Conservation (phyloP, 2,329 filamentous ascomycete genomes). For the Penicillium thymicola region DNA sequence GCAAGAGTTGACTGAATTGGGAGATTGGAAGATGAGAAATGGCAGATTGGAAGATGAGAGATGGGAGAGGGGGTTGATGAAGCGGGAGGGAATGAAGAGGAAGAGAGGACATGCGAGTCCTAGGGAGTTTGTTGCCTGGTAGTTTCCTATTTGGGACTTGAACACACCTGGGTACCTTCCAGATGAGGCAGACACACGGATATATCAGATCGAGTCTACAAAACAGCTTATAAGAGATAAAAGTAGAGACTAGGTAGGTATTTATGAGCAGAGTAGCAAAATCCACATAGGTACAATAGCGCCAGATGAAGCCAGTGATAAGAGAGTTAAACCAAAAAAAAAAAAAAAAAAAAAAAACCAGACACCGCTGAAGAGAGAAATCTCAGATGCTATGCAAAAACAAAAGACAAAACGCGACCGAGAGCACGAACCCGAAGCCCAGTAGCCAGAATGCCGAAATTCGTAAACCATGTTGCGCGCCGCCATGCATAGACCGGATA, state of each 20-base stretch:
- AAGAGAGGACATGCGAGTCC: neutral
- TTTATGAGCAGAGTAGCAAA: conserved; percentile 19
- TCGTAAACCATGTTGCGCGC: conserved; percentile 29
- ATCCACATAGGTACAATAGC: conserved; percentile 8
- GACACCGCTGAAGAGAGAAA: conserved; percentile 23
- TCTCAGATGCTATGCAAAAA: conserved; percentile 27
- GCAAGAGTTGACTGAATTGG: neutral
- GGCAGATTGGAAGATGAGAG: too few relatives aligned
- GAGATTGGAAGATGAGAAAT: too few relatives aligned
- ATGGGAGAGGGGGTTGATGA: neutral
- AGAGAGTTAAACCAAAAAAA: neutral
- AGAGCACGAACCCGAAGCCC: conserved; percentile 28
- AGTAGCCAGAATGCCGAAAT: conserved; percentile 27
- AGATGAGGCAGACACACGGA: neutral
- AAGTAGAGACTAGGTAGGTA: neutral
- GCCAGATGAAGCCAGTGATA: conserved; percentile 5
- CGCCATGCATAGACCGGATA: conserved; percentile 30
- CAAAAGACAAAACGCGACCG: conserved; percentile 21
- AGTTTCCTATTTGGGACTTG: neutral
- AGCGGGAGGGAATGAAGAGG: neutral
- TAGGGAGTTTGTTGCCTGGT: neutral
- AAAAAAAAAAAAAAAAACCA: neutral
- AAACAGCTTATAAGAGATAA: neutral
- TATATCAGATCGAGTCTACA: neutral
- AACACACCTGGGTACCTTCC: neutral